Base-by-base conservation (phyloP, 2,329 filamentous ascomycete species). In the Truncatella angustata region DNA sequence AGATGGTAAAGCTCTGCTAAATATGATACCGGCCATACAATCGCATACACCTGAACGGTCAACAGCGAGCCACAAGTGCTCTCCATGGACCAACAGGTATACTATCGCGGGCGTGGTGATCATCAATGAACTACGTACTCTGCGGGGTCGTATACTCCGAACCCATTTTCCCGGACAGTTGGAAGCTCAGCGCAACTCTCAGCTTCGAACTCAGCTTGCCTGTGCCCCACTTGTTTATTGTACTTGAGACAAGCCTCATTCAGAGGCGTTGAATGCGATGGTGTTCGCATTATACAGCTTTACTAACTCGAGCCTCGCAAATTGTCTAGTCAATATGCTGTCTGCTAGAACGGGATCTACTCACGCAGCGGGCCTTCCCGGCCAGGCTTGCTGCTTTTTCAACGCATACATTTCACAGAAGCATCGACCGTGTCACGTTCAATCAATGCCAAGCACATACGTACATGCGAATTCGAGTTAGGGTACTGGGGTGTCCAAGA, bases 381-480 rank as follows among this genome's bases (percentile, higher is more conserved):
- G 32, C 32, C 36, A n/a, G 48, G 36, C 48, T 43, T 24, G 35
- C 48, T 30, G 35, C 48, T 35, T 50, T 43, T 43, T 6, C 14
- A 23, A 30, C 24, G 12, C 14, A 28, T 23, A 24, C 40, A 21
- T 21, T 11, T 24, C 21, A 9, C 10, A 28, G 16, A 44, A 44
- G 40, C 40, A 44, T 44, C 28, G 24, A 26, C 40, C 5, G 40
- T n/a, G 23, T 44, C 24, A 26, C 23, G 40, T 24, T 24, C 24
- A n/a, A 28, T n/a, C 21, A 24, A 44, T 24, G 16, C 40, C 20
- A 12, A 10, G 37, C 18, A n/a, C n/a, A 7, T 32, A 32, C 7
- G 28, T 14, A 32, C 7, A 14, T 9, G 14, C 28, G 28, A 9
- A 32, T 32, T 14, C 14, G 14, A 32, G 28, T 9, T 32, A 32